Evolutionary conservation across 306 rosid species (phyloP).

Genomic region (Fragaria iinumae): DNA sequence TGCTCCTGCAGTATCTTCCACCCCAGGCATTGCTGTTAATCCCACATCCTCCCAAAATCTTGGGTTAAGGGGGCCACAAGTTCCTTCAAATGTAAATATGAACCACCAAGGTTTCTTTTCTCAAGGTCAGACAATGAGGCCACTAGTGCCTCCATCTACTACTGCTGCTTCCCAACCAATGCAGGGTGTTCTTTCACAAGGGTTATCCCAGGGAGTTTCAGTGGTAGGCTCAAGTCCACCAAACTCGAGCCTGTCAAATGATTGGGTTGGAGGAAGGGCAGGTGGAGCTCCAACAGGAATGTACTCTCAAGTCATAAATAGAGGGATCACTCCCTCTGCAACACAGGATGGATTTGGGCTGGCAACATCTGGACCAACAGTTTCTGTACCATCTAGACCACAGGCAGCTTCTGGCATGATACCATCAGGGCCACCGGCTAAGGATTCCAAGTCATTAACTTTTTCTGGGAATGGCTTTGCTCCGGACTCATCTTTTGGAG

Average conservation of each 20-base stretch:
- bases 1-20: constrained; percentile 39
- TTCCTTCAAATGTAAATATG: constrained; percentile 35
- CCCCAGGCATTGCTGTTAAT: constrained; percentile 39
- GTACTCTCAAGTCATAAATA: constrained; percentile 36
- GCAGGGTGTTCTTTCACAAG: constrained; percentile 46
- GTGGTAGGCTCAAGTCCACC: constrained; percentile 39
- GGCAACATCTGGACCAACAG: constrained; percentile 50
- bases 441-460: constrained; percentile 41
- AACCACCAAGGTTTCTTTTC: constrained; percentile 45
- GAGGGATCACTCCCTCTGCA: constrained; percentile 46
- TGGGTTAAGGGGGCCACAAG: constrained; percentile 48
- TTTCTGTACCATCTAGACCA: constrained; percentile 45
- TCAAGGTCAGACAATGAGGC: constrained; percentile 43
- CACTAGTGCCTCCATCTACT: constrained; percentile 41
- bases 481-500: constrained; percentile 65
- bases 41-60: constrained; percentile 45
- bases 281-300: constrained; percentile 44
- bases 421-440: constrained; percentile 44
- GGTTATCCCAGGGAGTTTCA: constrained; percentile 38
- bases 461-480: constrained; percentile 65
- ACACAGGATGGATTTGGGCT: constrained; percentile 55
- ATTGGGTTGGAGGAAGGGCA: constrained; percentile 45
- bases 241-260: constrained; percentile 36
- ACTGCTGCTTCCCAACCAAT: constrained; percentile 37
- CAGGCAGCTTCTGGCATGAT: constrained; percentile 44